Evolutionary conservation across 257 asterid species (phyloP), one percentile per base, ranked within the genome.

Genomic region (Gentiana dahurica): DNA sequence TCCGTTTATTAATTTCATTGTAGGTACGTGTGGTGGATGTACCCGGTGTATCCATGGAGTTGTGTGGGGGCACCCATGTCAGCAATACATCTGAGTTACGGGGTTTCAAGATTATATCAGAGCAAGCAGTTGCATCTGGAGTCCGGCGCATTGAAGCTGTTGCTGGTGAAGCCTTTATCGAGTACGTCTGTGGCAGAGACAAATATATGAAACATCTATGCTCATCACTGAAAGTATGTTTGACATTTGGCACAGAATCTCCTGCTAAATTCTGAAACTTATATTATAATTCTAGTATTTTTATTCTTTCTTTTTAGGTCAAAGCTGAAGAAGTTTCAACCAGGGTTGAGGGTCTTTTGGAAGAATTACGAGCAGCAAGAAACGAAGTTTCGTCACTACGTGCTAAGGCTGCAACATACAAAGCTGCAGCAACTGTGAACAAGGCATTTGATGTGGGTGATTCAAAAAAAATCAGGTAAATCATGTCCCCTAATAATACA

Each of bases 31-130:
- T 90, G 12, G 96, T 90, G 4, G 98, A 90, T 70, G 94, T 90
- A 63, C 98, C 98, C 13, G 92, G 95, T 57, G 92, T 90, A 54
- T 90, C 98, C 12, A 79, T 90, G 88, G 98, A 90, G 66, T 80
- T 90, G 45, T 90, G 98, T 61, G 98, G 98, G 59, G 98, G 98
- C 37, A 90, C 96, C 65, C 98, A 90, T 41, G 98, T 87, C 50
- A 59, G 65, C 62, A 82, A 68, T 58, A 90, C 98, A 47, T 66
- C 73, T 66, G 96, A 90, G 71, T 81, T 90, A 53, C 94, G 98
- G 34, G 98, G 96, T 43, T 87, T 90, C 70, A 90, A 70, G 69
- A 76, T 90, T 59, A 82, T 87, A 54, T 87, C 94, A 4, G 98
- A 87, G 54, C 96, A 87, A 66, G 95, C 94, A 35, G 66, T 90